These are phyloP conservation scores for Lodderomyces parapsilosis DNA, from an alignment of 1,139 yeast genomes.

Conservation along the genomic window DNA sequence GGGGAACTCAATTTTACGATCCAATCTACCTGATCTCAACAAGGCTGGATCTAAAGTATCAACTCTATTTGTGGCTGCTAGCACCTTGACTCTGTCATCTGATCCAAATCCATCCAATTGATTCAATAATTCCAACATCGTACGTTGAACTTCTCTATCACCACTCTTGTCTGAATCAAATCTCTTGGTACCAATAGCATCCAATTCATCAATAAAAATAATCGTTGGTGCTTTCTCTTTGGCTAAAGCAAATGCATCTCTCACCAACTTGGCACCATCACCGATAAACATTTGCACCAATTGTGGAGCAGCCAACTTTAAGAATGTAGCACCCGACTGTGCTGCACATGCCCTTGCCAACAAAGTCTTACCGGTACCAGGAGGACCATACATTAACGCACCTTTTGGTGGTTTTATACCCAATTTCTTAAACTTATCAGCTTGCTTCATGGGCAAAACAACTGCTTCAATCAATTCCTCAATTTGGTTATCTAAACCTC, in stretches of 20 bases:
- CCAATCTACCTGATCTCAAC: constrained; percentile 95
- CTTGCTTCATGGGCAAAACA: constrained; percentile 97
- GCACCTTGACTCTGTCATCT: constrained; percentile 93
- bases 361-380: constrained; percentile 97
- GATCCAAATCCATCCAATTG: constrained; percentile 99
- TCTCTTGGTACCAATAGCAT: constrained; percentile 98
- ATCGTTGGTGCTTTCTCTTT: constrained; percentile 98
- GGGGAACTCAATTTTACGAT: constrained; percentile 96
- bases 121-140: constrained; percentile 95
- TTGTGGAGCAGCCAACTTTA: constrained; percentile 97
- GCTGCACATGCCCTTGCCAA: constrained; percentile 99
- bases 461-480: constrained; percentile 98
- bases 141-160: constrained; percentile 98
- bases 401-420: constrained; percentile 98
- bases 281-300: constrained; percentile 99
- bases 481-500: constrained; percentile 96
- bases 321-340: constrained; percentile 95
- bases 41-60: constrained; percentile 97
- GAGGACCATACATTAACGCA: constrained; percentile 98
- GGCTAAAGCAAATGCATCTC: constrained; percentile 98
- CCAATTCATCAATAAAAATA: constrained; percentile 95
- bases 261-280: constrained; percentile 96
- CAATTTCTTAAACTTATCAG: constrained; percentile 87
- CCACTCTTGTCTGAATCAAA: constrained; percentile 97
- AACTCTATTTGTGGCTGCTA: constrained; percentile 98